These are phyloP conservation scores for Solanum etuberosum DNA, from an alignment of 257 asterid genomes.

Conservation along the genomic window DNA sequence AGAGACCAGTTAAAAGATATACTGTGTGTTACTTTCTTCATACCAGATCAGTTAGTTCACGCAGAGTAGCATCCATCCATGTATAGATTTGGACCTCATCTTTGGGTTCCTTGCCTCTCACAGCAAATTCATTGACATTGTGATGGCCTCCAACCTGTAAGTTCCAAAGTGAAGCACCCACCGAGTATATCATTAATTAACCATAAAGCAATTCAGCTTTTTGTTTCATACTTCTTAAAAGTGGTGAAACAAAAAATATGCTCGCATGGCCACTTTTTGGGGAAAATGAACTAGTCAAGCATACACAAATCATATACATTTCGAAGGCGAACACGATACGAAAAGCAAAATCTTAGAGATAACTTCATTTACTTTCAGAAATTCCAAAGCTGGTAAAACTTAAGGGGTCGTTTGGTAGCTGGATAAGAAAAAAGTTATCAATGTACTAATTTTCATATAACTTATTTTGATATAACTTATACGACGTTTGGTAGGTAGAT, in stretches of 20 bases:
- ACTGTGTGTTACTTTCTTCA: neutral
- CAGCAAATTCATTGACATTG: conserved; percentile 69
- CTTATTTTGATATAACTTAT: too few species aligned
- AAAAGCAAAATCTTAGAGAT: neutral
- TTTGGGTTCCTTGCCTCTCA: conserved; percentile 97
- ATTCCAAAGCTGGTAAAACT: neutral
- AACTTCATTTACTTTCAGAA: neutral
- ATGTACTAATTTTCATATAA: too few species aligned
- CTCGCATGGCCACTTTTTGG: neutral
- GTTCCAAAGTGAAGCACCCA: neutral
- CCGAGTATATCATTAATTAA: neutral
- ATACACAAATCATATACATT: neutral
- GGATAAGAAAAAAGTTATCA: too few species aligned
- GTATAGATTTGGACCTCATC: conserved; percentile 98
- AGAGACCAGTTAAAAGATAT: neutral
- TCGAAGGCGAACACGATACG: neutral
- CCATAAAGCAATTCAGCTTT: neutral
- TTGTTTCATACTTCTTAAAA: neutral
- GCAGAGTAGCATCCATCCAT: conserved; percentile 98
- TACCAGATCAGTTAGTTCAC: conserved; percentile 98
- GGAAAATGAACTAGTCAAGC: neutral
- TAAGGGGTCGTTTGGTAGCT: neutral
- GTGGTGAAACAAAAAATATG: neutral
- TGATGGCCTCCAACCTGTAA: conserved; percentile 87
- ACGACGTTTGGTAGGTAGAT: too few species aligned